phyloP scores from a whole-genome alignment of 2,329 filamentous ascomycete species.

The Arthrobotrys megalospora region DNA sequence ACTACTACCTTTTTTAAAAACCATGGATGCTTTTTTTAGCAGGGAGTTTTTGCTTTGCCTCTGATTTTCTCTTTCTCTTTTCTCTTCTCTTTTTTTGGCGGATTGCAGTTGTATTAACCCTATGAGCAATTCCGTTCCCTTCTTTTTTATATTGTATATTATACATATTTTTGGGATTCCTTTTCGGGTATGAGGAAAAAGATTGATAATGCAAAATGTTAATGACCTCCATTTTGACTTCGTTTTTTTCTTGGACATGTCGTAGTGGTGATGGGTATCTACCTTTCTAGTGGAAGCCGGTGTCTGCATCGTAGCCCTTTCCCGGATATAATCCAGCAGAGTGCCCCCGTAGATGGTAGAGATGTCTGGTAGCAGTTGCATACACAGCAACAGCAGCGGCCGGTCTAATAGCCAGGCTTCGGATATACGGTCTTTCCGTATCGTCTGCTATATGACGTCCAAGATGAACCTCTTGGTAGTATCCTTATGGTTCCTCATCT shows the following conservation, averaged over 20 bases:
- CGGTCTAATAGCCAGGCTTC: no score
- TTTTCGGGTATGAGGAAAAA: background rate
- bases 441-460: background rate
- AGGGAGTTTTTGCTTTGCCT: slow-evolving; percentile 30
- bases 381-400: no score
- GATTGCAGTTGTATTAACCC: slow-evolving; percentile 16
- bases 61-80: slow-evolving; percentile 5
- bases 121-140: background rate
- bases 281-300: background rate
- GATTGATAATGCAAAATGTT: slow-evolving; percentile 39
- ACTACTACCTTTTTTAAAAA: slow-evolving; percentile 12
- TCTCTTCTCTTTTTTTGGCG: slow-evolving; percentile 6
- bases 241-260: background rate
- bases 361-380: background rate
- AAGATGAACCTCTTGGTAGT: background rate
- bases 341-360: background rate
- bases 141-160: slow-evolving; percentile 17
- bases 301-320: background rate
- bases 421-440: background rate
- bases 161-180: slow-evolving; percentile 9
- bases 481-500: background rate
- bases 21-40: slow-evolving; percentile 30
- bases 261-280: no score
- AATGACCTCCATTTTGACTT: slow-evolving; percentile 26
- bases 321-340: no score